phyloP scores from a whole-genome alignment of 2,329 filamentous ascomycete genomes.

The Colletotrichum agaves region DNA sequence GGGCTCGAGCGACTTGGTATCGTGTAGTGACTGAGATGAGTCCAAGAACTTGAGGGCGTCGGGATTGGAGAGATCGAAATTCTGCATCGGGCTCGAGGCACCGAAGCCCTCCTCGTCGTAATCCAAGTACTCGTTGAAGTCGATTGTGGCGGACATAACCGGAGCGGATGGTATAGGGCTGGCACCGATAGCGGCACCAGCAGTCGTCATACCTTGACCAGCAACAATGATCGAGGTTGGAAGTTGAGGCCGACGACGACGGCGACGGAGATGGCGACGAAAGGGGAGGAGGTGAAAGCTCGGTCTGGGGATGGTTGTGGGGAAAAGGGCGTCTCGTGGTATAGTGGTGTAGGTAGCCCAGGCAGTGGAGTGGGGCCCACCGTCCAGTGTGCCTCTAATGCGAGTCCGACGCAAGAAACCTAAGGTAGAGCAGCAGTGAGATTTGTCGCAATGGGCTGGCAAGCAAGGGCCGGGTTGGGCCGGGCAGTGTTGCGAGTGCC shows the following conservation, averaged over 20 bases:
- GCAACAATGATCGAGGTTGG: conserved; percentile 25
- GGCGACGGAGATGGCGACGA: conserved; percentile 32
- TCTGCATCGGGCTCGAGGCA: conserved; percentile 45
- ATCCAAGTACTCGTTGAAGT: conserved; percentile 49
- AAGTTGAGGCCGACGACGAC: conserved; percentile 27
- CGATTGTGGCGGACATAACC: conserved; percentile 47
- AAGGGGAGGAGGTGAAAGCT: conserved; percentile 37
- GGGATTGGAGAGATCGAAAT: conserved; percentile 49
- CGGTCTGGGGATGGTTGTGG: conserved; percentile 38
- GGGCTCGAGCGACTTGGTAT: conserved; percentile 32
- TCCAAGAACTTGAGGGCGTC: conserved; percentile 49
- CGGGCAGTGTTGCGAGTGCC: conserved; percentile 14
- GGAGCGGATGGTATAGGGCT: conserved; percentile 53
- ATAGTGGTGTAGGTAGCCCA: conserved; percentile 33
- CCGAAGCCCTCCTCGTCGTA: conserved; percentile 51
- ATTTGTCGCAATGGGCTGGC: conserved; percentile 31
- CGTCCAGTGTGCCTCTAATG: conserved; percentile 34
- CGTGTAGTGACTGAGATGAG: conserved; percentile 39
- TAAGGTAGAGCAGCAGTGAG: neutral
- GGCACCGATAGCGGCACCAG: conserved; percentile 42
- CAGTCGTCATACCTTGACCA: conserved; percentile 40
- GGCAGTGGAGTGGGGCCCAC: conserved; percentile 38
- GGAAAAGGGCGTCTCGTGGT: conserved; percentile 38
- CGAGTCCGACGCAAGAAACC: conserved; percentile 19
- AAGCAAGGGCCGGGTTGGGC: conserved; percentile 8